Conservation (phyloP, 495 filamentous ascomycete species). For the Ramalina intermedia region DNA sequence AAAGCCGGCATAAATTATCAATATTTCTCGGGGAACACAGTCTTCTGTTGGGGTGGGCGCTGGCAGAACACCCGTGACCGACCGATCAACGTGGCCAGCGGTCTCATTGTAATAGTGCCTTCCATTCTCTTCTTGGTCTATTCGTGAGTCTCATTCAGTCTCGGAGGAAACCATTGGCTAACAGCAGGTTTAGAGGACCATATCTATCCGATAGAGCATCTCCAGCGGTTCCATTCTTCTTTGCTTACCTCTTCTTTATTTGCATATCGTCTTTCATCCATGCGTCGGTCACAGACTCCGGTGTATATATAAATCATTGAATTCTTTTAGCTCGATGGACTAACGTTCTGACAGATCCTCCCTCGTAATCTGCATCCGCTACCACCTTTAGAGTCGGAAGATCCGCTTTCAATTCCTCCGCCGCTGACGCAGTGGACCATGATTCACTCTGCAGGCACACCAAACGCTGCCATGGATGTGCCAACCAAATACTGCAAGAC, state of each 20-base stretch:
- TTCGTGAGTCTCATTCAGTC: constrained; percentile 38
- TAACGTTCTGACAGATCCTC: constrained; percentile 43
- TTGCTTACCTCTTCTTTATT: constrained; percentile 78
- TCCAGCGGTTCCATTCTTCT: constrained; percentile 80
- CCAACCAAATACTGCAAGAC: constrained; percentile 96
- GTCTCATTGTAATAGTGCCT: constrained; percentile 60
- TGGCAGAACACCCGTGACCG: constrained; percentile 76
- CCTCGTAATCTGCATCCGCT: constrained; percentile 70
- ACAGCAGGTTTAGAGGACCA: constrained; percentile 39
- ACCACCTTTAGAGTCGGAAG: constrained; percentile 44
- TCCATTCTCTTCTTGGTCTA: constrained; percentile 69
- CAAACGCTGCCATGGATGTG: constrained; percentile 80
- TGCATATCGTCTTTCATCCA: constrained; percentile 89
- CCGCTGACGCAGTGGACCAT: constrained; percentile 82
- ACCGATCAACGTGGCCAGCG: constrained; percentile 87
- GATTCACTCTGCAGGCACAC: constrained; percentile 60
- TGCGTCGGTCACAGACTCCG: constrained; percentile 80
- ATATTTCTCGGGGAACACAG: constrained; percentile 83
- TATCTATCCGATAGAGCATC: constrained; percentile 87
- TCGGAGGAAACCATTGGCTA: constrained; percentile 4
- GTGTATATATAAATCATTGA: constrained; percentile 44
- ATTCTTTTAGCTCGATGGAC: constrained; percentile 1
- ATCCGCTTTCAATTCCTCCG: constrained; percentile 67
- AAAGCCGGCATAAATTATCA: constrained; percentile 63
- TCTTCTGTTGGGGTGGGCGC: constrained; percentile 75